Percentiles rank a stretch among this genome's conserved stretches.
Conservation (phyloP, 257 asterid genomes). For the Solanum dulcamara region DNA sequence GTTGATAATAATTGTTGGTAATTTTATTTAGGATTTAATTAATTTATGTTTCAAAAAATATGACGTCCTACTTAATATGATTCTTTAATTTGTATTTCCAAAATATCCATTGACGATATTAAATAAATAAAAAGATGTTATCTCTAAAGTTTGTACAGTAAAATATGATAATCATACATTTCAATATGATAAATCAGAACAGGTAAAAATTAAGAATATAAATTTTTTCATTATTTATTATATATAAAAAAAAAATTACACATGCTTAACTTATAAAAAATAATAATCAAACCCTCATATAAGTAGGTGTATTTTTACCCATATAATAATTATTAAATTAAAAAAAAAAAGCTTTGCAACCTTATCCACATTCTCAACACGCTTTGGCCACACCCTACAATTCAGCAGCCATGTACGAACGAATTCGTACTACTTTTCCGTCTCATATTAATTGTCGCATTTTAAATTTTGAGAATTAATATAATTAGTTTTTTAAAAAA, state of each 20-base stretch:
- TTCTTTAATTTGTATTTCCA: no score
- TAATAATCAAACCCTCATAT: background rate
- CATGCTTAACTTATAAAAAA: background rate
- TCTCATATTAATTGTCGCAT: no score
- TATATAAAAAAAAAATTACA: no score
- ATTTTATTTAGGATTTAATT: background rate
- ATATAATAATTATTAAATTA: background rate
- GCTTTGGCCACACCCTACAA: background rate
- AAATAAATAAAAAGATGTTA: no score
- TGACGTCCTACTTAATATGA: background rate
- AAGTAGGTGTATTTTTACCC: background rate
- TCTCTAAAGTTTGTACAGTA: no score
- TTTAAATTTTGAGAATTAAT: no score
- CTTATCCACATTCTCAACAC: background rate
- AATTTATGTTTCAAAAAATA: background rate
- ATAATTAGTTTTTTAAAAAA: no score
- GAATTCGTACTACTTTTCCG: background rate
- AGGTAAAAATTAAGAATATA: no score
- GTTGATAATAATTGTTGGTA: background rate
- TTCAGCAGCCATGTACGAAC: background rate
- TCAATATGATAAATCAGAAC: no score
- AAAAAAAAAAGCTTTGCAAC: background rate
- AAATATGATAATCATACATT: no score
- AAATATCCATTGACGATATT: no score
- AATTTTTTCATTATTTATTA: no score